Evolutionary conservation across 106 monocot species (phyloP).

Genomic region (Xerophyta viscosa): DNA sequence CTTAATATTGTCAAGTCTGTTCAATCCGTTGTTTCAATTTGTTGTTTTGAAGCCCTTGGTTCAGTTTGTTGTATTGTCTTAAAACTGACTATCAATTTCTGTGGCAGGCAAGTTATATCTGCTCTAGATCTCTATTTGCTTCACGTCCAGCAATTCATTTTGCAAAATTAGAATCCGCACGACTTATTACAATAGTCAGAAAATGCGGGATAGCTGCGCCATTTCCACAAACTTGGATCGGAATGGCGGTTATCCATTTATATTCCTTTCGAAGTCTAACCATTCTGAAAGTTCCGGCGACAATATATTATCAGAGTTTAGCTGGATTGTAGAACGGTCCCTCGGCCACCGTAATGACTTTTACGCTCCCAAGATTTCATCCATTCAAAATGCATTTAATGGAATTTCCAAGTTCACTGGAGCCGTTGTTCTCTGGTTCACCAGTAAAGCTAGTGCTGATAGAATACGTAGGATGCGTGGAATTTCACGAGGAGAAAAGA

Average conservation of each 20-base stretch:
- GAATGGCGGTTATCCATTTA: conserved; percentile 21
- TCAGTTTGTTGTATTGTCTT: no score
- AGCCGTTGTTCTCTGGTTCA: conserved; percentile 60
- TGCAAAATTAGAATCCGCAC: no score
- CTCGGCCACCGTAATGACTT: conserved; percentile 37
- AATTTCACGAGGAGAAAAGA: conserved; percentile 12
- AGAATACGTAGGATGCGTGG: conserved; percentile 16
- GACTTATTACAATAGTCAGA: not conserved
- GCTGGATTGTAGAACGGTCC: conserved; percentile 51
- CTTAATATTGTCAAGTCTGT: no score
- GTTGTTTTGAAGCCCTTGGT: no score
- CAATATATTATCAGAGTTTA: conserved; percentile 36
- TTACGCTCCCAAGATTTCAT: conserved; percentile 39
- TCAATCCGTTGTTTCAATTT: no score
- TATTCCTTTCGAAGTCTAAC: conserved; percentile 28
- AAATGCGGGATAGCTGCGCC: conserved; percentile 35
- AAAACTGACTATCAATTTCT: no score
- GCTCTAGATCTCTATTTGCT: no score
- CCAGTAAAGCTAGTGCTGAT: conserved; percentile 38
- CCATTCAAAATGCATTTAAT: conserved; percentile 51
- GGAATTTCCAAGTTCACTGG: conserved; percentile 62
- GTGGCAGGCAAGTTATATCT: no score
- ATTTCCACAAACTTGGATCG: conserved; percentile 34
- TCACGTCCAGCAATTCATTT: no score
- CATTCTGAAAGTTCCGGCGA: conserved; percentile 48